Percentiles rank a stretch among this genome's conserved stretches.
These are phyloP conservation scores for Hemileia vastatrix DNA, from an alignment of 1,284 basidiomycete species.

Conservation along the genomic window DNA sequence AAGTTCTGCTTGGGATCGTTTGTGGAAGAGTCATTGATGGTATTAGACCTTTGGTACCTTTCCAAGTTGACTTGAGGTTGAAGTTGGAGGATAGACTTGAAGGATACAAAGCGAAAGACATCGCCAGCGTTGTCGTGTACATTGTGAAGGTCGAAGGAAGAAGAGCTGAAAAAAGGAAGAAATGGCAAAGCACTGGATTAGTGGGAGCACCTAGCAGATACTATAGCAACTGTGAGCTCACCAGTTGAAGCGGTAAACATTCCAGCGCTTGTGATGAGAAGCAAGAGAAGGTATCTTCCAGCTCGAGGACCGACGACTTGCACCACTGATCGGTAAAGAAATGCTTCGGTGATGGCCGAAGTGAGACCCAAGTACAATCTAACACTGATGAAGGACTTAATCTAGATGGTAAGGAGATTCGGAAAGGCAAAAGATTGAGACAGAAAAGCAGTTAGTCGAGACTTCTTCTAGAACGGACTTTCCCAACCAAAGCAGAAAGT, in stretches of 20 bases:
- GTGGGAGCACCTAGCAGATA: background rate
- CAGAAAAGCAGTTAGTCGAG: no score
- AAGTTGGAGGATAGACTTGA: constrained; percentile 48
- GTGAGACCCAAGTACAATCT: constrained; percentile 62
- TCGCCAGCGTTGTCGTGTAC: constrained; percentile 76
- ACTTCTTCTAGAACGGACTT: no score
- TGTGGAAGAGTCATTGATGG: no score
- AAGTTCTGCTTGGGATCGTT: constrained; percentile 53
- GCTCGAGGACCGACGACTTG: constrained; percentile 76
- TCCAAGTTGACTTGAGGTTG: no score
- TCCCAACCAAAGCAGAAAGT: no score
- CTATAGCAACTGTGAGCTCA: constrained; percentile 46
- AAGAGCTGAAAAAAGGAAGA: constrained; percentile 52
- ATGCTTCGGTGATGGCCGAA: constrained; percentile 69
- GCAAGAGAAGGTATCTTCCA: constrained; percentile 80
- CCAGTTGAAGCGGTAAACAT: constrained; percentile 85
- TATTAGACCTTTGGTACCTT: no score
- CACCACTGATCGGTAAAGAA: constrained; percentile 70
- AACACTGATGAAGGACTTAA: constrained; percentile 72
- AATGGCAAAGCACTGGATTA: no score
- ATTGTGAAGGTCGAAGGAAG: constrained; percentile 90
- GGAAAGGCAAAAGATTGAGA: no score
- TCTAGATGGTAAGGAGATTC: no score
- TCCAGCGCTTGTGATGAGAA: constrained; percentile 72
- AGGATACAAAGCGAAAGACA: constrained; percentile 64